Percentiles rank a stretch among this genome's conserved stretches.
These are phyloP conservation scores for Eimeria sp. DNA, from an alignment of 169 alveolate species.

Conservation along the genomic window DNA sequence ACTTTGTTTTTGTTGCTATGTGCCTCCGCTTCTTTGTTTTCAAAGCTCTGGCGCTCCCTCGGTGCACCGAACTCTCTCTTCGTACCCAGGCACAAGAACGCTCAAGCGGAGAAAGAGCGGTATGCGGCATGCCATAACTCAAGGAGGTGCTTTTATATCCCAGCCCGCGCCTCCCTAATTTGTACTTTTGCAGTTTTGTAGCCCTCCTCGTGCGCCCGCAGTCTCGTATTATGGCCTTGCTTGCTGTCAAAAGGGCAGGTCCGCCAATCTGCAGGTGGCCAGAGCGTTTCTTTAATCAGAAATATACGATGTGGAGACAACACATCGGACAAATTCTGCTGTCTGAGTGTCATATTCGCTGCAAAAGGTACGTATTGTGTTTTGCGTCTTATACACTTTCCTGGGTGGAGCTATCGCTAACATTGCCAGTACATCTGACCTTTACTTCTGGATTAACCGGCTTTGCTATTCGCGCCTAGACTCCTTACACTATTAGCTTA, in stretches of 20 bases:
- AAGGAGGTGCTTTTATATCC: neutral
- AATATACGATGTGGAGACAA: neutral
- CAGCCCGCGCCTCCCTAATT: neutral
- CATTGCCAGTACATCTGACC: neutral
- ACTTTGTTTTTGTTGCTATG: too few relatives aligned
- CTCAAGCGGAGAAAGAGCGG: neutral
- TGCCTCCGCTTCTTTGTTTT: neutral
- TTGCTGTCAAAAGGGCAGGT: neutral
- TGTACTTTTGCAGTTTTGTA: neutral
- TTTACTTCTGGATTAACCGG: neutral
- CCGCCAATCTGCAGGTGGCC: neutral
- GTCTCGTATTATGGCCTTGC: neutral
- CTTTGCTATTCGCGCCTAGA: neutral
- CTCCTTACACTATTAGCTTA: neutral
- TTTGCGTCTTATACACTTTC: neutral
- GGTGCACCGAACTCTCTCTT: neutral
- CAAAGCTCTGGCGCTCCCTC: neutral
- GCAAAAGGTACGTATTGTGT: neutral
- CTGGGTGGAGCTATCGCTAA: neutral
- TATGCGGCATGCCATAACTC: neutral
- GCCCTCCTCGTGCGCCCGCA: neutral
- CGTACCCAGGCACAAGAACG: neutral
- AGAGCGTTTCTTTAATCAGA: neutral
- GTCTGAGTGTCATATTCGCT: neutral
- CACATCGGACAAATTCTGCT: neutral